phyloP scores from a whole-genome alignment of 129 eudicot genomes.

The Rutidosis leptorrhynchoides region DNA sequence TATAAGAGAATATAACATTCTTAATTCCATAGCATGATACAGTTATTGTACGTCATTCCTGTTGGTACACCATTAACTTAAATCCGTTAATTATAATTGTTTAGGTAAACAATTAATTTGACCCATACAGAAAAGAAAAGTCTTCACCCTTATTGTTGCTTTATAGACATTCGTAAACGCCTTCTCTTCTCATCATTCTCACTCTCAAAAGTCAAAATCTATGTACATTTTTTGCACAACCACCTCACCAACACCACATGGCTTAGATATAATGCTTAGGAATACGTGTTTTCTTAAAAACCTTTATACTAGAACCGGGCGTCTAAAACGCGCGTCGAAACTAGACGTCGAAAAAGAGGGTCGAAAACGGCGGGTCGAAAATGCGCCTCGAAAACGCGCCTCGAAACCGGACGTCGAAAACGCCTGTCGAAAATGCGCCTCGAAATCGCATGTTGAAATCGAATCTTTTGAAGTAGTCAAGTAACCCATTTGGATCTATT shows the following conservation, averaged over 20 bases:
- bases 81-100: not conserved
- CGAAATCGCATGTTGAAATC: too few relatives aligned
- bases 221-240: not conserved
- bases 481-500: too few relatives aligned
- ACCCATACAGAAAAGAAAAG: not conserved
- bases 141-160: not conserved
- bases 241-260: not conserved
- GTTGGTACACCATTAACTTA: not conserved
- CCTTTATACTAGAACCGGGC: not conserved
- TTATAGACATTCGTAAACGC: not conserved
- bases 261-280: not conserved
- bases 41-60: not conserved
- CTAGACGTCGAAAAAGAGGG: too few relatives aligned
- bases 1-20: not conserved
- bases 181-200: not conserved
- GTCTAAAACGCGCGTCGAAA: too few relatives aligned
- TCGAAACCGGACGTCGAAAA: too few relatives aligned
- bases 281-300: not conserved
- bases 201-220: not conserved
- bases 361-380: too few relatives aligned
- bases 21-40: not conserved
- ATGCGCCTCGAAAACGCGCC: too few relatives aligned
- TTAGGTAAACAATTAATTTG: conserved; percentile 1
- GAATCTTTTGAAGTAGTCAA: too few relatives aligned
- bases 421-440: too few relatives aligned